Base-by-base conservation (phyloP, 2,329 filamentous ascomycete genomes). In the Trichophyton schoenleinii region DNA sequence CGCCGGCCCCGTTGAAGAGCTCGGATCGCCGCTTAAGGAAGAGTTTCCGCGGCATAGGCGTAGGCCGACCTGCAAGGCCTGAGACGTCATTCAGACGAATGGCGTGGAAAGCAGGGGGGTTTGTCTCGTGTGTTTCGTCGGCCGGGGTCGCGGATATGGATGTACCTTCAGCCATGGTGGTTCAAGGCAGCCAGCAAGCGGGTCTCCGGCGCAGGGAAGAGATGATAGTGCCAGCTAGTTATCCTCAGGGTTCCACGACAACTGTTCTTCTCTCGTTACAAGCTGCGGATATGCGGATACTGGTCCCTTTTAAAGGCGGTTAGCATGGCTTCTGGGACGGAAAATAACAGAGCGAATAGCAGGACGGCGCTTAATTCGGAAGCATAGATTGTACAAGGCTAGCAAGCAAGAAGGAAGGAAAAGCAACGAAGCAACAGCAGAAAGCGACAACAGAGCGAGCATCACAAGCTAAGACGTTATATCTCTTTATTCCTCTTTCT, bases 141-240 rank as follows among this genome's bases (percentile, higher is more conserved):
- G 42, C 55, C 55, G 55, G 55, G 36, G 41, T 28, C 8, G 34
- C n/a, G 18, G 55, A 58, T 58, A 58, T 58, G 36, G 55, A 58
- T 18, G 55, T 42, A 25, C 55, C 34, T 58, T 58, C 55, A 42
- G 55, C 55, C 55, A 58, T 58, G 20, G 28, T 36, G 34, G 11
- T 38, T 31, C 1, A 31, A 38, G 34, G 8, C 11, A 38, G 11
- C 8, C 11, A 38, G 34, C 34, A 9, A 55, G 52, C 28, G 52
- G 52, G 52, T 36, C 52, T 38, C 34, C 34, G 34, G 9, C 9
- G 11, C 31, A 55, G 28, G 28, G 46, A 20, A 13, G 34, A 28
- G 13, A n/a, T 18, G 18, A 34, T 7, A 55, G 31, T 55, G 20
- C 22, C 52, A 55, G 13, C 28, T 55, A 36, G 11, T 55, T 36